These are phyloP conservation scores for Hypomontagnella monticulosa DNA, from an alignment of 495 filamentous ascomycete species.

Conservation along the genomic window DNA sequence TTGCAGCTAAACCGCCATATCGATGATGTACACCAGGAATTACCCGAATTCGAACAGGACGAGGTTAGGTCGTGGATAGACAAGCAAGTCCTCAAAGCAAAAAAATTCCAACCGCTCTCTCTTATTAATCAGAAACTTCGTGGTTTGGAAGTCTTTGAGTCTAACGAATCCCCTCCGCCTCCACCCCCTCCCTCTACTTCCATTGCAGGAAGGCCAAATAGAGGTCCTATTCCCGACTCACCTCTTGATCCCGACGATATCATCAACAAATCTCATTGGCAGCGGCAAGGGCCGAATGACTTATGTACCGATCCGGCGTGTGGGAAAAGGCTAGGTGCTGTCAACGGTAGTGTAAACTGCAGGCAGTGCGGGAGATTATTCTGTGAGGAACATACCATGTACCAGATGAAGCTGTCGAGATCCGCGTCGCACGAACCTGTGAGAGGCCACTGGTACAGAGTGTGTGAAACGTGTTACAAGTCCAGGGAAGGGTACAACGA, in stretches of 20 bases:
- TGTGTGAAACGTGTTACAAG: conserved; percentile 98
- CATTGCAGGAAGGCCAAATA: conserved; percentile 34
- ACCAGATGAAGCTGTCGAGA: conserved; percentile 96
- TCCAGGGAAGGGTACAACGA: conserved; percentile 96
- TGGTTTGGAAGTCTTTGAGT: conserved; percentile 96
- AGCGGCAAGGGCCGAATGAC: conserved; percentile 75
- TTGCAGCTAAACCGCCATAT: conserved; percentile 95
- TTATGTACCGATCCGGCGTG: conserved; percentile 88
- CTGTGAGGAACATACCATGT: conserved; percentile 99
- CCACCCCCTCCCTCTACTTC: conserved; percentile 19
- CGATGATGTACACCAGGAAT: conserved; percentile 90
- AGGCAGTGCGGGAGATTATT: conserved; percentile 91
- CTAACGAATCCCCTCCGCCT: conserved; percentile 71
- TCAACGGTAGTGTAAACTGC: conserved; percentile 89
- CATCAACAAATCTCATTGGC: conserved; percentile 89
- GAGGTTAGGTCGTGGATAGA: conserved; percentile 99
- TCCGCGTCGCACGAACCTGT: conserved; percentile 92
- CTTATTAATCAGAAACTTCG: conserved; percentile 91
- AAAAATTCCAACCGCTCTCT: conserved; percentile 92
- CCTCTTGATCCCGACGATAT: conserved; percentile 87
- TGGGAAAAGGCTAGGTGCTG: conserved; percentile 76
- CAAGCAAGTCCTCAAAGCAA: conserved; percentile 93
- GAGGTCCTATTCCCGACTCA: conserved; percentile 47
- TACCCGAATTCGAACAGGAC: conserved; percentile 93
- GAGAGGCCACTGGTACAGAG: conserved; percentile 89